Conservation (phyloP, 83 land plant species). For the Picea mariana region DNA sequence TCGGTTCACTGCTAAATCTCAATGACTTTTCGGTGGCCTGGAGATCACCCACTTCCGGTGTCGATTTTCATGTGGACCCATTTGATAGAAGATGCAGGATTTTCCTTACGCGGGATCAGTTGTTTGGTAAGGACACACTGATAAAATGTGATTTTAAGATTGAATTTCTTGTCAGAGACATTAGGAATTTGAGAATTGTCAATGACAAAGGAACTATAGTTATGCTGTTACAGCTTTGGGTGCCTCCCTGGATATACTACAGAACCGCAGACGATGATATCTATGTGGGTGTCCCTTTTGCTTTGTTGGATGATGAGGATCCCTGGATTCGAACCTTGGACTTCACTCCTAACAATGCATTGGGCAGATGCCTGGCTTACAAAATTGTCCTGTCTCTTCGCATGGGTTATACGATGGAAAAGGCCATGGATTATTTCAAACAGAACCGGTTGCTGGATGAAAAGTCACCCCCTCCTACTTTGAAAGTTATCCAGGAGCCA, state of each 20-base stretch:
- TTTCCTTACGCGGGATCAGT: slow-evolving; percentile 42
- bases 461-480: too few species aligned
- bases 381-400: slow-evolving; percentile 54
- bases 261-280: slow-evolving; percentile 85
- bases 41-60: slow-evolving; percentile 53
- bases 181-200: slow-evolving; percentile 40
- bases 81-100: slow-evolving; percentile 50
- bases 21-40: slow-evolving; percentile 60
- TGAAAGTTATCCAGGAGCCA: too few species aligned
- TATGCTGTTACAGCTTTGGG: slow-evolving; percentile 55
- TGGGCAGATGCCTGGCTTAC: slow-evolving; percentile 67
- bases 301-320: slow-evolving; percentile 83
- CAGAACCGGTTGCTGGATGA: too few species aligned
- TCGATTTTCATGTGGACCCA: slow-evolving; percentile 65
- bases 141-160: slow-evolving; percentile 73
- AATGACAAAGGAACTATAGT: slow-evolving; percentile 31
- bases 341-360: slow-evolving; percentile 59
- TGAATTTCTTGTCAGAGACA: slow-evolving; percentile 43
- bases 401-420: slow-evolving; percentile 39
- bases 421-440: slow-evolving; percentile 37
- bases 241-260: slow-evolving; percentile 67
- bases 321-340: slow-evolving; percentile 87
- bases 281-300: slow-evolving; percentile 40
- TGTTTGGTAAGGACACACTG: slow-evolving; percentile 30
- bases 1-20: slow-evolving; percentile 42